Conservation (phyloP, 345 rosid species). For the Aurinia saxatilis region DNA sequence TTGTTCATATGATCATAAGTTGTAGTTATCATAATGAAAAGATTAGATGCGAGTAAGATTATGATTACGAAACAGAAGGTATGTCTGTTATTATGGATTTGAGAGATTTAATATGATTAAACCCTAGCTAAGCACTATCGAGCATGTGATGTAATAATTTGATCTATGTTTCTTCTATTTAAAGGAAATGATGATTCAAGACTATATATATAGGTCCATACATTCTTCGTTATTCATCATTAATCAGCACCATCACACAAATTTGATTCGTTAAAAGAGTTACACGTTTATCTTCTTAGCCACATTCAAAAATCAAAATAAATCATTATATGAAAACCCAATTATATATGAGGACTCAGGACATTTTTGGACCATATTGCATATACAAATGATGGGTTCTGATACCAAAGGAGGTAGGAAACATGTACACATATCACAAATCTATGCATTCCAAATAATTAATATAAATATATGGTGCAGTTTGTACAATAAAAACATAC, state of each 20-base stretch:
- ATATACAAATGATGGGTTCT: not conserved
- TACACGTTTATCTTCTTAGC: constrained; percentile 4
- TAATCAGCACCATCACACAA: not conserved
- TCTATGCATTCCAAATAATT: too few relatives aligned
- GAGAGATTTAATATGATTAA: constrained; percentile 9
- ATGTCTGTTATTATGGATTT: constrained; percentile 13
- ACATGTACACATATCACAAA: too few relatives aligned
- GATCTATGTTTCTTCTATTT: constrained; percentile 13
- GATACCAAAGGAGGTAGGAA: too few relatives aligned
- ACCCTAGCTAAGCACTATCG: constrained; percentile 18
- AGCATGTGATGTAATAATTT: constrained; percentile 28
- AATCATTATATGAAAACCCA: not conserved
- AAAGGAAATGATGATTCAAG: constrained; percentile 16
- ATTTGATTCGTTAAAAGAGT: not conserved
- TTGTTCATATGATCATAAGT: too few relatives aligned
- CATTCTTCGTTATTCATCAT: not conserved
- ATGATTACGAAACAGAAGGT: constrained; percentile 10
- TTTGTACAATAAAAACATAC: too few relatives aligned
- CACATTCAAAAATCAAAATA: not conserved
- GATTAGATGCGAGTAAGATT: too few relatives aligned
- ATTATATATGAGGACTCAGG: not conserved
- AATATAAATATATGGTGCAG: too few relatives aligned
- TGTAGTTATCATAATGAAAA: too few relatives aligned
- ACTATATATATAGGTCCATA: constrained; percentile 3
- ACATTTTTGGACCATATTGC: not conserved